phyloP scores from a whole-genome alignment of 495 filamentous ascomycete species.

The Talaromyces nanjingensis region DNA sequence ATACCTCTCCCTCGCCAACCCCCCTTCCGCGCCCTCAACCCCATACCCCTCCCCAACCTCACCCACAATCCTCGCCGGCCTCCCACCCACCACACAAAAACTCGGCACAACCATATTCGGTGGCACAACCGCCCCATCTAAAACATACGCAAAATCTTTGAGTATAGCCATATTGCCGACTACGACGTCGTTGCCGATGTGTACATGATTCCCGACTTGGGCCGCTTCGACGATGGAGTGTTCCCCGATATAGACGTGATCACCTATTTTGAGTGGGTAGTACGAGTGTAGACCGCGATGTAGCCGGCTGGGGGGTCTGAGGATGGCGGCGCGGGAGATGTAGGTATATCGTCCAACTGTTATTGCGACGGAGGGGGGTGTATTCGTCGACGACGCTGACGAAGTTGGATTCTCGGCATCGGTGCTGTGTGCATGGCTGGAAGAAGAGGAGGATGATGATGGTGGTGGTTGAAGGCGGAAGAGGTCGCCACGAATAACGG shows the following conservation, averaged over 20 bases:
- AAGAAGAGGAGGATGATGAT: conserved; percentile 21
- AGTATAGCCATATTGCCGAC: conserved; percentile 82
- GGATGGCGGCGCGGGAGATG: conserved; percentile 52
- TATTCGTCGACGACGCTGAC: conserved; percentile 17
- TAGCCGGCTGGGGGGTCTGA: conserved; percentile 71
- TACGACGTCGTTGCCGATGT: conserved; percentile 66
- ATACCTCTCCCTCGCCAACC: conserved; percentile 42
- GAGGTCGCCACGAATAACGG: conserved; percentile 87
- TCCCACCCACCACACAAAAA: conserved; percentile 76
- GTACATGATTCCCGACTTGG: conserved; percentile 70
- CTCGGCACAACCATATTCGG: conserved; percentile 86
- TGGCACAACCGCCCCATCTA: conserved; percentile 77
- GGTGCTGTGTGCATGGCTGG: conserved; percentile 17
- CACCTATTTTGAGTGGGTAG: conserved; percentile 82
- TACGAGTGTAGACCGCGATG: conserved; percentile 53
- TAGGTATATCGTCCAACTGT: conserved; percentile 85
- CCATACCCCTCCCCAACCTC: conserved; percentile 79
- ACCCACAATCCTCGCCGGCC: conserved; percentile 74
- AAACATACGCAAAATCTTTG: conserved; percentile 72
- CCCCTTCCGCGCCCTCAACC: conserved; percentile 42
- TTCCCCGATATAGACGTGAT: conserved; percentile 83
- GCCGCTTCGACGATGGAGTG: conserved; percentile 70
- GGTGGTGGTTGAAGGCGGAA: conserved; percentile 45
- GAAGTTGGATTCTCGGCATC: conserved; percentile 11
- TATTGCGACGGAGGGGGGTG: conserved; percentile 48